Percentiles rank a stretch among this genome's conserved stretches.
phyloP scores from a whole-genome alignment of 495 filamentous ascomycete genomes.

The Xylaria intraflava region DNA sequence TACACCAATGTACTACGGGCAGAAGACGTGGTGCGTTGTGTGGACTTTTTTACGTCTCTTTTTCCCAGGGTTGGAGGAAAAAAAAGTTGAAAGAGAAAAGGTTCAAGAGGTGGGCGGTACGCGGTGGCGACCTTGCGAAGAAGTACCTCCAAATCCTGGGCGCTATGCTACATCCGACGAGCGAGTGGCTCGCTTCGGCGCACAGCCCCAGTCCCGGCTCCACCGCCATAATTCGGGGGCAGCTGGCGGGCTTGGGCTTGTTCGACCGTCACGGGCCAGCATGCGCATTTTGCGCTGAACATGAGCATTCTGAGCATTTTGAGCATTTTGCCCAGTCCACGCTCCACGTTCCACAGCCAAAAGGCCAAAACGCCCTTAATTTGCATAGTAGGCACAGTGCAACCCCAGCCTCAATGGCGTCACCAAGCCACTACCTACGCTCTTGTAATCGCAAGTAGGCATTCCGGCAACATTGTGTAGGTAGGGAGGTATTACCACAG shows the following conservation, averaged over 20 bases:
- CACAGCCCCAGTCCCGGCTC: not conserved
- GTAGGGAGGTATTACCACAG: no score
- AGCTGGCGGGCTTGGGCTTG: no score
- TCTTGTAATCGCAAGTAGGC: no score
- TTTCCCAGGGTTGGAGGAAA: not conserved
- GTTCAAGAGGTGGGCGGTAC: constrained; percentile 3
- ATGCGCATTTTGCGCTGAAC: no score
- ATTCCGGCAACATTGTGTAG: no score
- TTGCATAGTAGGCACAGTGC: not conserved
- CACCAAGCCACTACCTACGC: no score
- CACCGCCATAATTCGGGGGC: no score
- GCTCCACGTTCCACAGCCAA: not conserved
- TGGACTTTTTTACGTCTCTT: not conserved
- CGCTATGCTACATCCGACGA: not conserved
- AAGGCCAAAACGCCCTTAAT: not conserved
- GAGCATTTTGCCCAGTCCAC: not conserved
- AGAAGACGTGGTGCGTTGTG: not conserved
- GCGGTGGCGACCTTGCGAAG: constrained; percentile 5
- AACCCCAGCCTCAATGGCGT: not conserved
- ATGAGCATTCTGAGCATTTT: no score
- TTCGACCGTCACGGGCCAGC: no score
- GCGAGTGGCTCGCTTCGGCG: constrained; percentile 1
- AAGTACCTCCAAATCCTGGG: constrained; percentile 3
- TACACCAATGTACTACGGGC: not conserved
- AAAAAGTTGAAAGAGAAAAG: constrained; percentile 1